Conservation (phyloP, 1,284 basidiomycete species). For the Bjerkandera adusta region DNA sequence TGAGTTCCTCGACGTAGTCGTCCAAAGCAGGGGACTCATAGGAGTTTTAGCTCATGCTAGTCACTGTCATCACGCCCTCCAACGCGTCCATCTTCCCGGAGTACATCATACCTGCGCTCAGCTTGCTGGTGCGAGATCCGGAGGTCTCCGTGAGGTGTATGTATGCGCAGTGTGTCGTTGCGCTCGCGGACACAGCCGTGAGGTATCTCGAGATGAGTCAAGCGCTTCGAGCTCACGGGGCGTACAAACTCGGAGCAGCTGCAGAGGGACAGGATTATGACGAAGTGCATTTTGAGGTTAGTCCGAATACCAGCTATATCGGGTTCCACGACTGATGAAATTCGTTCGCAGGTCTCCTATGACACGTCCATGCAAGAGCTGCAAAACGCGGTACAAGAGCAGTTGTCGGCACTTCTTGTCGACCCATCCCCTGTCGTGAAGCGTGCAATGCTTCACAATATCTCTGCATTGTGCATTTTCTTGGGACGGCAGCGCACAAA, state of each 20-base stretch:
- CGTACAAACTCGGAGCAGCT: constrained; percentile 44
- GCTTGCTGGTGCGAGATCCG: constrained; percentile 77
- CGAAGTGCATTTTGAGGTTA: constrained; percentile 71
- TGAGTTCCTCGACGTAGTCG: constrained; percentile 36
- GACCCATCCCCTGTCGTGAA: constrained; percentile 77
- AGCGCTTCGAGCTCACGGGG: constrained; percentile 80
- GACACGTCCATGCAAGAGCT: constrained; percentile 85
- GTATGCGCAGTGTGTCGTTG: constrained; percentile 86
- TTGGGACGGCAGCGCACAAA: constrained; percentile 92
- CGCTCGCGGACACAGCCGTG: constrained; percentile 81
- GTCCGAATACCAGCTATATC: no score
- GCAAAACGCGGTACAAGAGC: constrained; percentile 84
- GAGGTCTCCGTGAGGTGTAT: constrained; percentile 89
- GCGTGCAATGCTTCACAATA: constrained; percentile 74
- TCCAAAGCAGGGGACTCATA: constrained; percentile 4
- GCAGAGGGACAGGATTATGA: constrained; percentile 73
- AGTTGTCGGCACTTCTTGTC: constrained; percentile 76
- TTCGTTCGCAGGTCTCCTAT: constrained; percentile 70
- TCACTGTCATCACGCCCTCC: constrained; percentile 86
- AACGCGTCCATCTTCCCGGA: constrained; percentile 90
- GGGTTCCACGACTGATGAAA: no score
- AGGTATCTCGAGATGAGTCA: constrained; percentile 92
- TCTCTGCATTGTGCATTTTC: constrained; percentile 89
- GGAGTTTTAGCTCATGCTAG: constrained; percentile 68
- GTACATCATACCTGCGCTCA: constrained; percentile 92